Evolutionary conservation across 805 yeast species (phyloP).

Genomic region (Lipomyces kockii): DNA sequence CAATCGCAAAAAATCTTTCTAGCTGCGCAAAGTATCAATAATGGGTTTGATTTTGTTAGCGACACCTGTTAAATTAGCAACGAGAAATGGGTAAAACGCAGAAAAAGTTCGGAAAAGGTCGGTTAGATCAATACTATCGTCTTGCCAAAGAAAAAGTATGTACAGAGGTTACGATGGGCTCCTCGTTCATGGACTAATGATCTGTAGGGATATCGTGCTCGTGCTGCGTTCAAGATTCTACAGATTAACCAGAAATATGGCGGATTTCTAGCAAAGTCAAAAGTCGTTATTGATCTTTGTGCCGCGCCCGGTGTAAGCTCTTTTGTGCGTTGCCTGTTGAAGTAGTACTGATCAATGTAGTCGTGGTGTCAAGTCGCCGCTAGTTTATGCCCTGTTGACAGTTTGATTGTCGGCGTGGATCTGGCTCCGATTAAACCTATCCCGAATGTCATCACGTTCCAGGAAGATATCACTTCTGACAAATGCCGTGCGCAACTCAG

Average conservation of each 20-base stretch:
- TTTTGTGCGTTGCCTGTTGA: background rate
- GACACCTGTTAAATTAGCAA: background rate
- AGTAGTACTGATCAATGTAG: conserved; percentile 16
- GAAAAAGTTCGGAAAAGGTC: conserved; percentile 76
- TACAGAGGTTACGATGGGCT: background rate
- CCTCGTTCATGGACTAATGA: background rate
- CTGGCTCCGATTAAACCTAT: conserved; percentile 96
- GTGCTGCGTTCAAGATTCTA: conserved; percentile 93
- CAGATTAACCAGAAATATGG: conserved; percentile 97
- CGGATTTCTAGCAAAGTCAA: conserved; percentile 89
- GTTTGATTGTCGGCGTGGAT: conserved; percentile 97
- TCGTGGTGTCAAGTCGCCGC: conserved; percentile 99
- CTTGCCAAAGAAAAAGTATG: conserved; percentile 86
- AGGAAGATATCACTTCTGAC: conserved; percentile 96
- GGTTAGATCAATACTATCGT: conserved; percentile 95
- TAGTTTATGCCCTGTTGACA: conserved; percentile 83
- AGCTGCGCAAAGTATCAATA: too few relatives aligned
- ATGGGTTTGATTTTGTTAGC: too few relatives aligned
- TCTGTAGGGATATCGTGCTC: conserved; percentile 90
- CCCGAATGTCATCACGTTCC: conserved; percentile 92
- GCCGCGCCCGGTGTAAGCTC: conserved; percentile 84
- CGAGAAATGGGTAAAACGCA: conserved; percentile 36
- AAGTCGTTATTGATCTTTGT: conserved; percentile 95
- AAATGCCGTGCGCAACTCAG: conserved; percentile 93
- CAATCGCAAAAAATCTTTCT: too few relatives aligned